phyloP scores from a whole-genome alignment of 2,329 filamentous ascomycete genomes.

The Fusarium equiseti region DNA sequence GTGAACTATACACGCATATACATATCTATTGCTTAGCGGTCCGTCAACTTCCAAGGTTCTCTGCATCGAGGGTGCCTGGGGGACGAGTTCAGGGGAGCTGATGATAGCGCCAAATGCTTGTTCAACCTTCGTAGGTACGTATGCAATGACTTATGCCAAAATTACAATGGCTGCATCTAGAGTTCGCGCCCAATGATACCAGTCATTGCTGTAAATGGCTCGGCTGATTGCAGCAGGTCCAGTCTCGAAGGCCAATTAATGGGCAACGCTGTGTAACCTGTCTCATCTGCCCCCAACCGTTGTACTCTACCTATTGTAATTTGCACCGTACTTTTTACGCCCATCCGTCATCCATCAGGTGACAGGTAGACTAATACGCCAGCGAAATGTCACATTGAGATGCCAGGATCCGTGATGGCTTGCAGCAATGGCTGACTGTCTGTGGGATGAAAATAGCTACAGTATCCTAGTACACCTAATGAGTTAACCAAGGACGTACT shows the following conservation, averaged over 20 bases:
- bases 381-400: slow-evolving; percentile 15
- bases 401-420: slow-evolving; percentile 31
- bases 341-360: slow-evolving; percentile 25
- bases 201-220: slow-evolving; percentile 1
- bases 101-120: background rate
- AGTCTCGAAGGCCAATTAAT: slow-evolving; percentile 27
- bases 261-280: slow-evolving; percentile 15
- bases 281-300: slow-evolving; percentile 6
- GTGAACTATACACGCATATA: background rate
- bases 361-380: slow-evolving; percentile 29
- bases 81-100: background rate
- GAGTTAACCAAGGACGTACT: slow-evolving; percentile 10
- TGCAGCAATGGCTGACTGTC: slow-evolving; percentile 22
- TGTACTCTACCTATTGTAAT: background rate
- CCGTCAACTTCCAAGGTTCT: slow-evolving; percentile 20
- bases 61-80: slow-evolving; percentile 22
- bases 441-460: slow-evolving; percentile 31
- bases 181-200: background rate
- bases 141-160: slow-evolving; percentile 13
- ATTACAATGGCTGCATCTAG: slow-evolving; percentile 4
- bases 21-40: background rate
- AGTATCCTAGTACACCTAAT: slow-evolving; percentile 2
- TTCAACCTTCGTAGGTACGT: background rate
- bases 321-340: background rate
- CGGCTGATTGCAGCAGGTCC: slow-evolving; percentile 26